Conservation (phyloP, 2,329 filamentous ascomycete species). For the Penicillium concentricum region DNA sequence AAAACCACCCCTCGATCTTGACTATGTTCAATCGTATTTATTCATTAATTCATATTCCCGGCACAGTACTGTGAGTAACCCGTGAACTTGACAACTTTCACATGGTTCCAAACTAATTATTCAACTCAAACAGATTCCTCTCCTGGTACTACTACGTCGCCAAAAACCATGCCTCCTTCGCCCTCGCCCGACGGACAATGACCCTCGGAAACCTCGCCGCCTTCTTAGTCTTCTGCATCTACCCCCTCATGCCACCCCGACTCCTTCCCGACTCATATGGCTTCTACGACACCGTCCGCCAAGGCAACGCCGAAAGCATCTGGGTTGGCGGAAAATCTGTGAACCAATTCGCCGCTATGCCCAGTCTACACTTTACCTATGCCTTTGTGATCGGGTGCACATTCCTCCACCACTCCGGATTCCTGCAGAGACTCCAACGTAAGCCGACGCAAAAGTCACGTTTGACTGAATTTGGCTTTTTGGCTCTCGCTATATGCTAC, state of each 20-base stretch:
- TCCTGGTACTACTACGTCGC: conserved; percentile 45
- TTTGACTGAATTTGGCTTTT: conserved; percentile 46
- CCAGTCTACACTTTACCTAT: conserved; percentile 58
- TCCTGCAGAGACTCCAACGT: conserved; percentile 46
- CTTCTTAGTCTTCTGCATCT: conserved; percentile 62
- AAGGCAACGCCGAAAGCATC: conserved; percentile 52
- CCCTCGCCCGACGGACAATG: conserved; percentile 59
- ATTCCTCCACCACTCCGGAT: conserved; percentile 53
- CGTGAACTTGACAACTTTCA: conserved; percentile 22
- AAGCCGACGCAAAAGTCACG: conserved; percentile 42
- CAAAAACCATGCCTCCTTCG: conserved; percentile 47
- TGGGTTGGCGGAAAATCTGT: conserved; percentile 58
- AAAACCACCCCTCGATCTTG: conserved; percentile 42
- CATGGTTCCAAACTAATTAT: background rate
- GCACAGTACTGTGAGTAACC: conserved; percentile 49
- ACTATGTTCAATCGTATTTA: conserved; percentile 52
- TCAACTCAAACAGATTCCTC: conserved; percentile 31
- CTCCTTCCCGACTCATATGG: conserved; percentile 60
- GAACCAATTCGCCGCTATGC: conserved; percentile 60
- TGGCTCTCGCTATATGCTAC: conserved; percentile 50
- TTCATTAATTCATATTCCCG: conserved; percentile 52
- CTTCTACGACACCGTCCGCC: conserved; percentile 63
- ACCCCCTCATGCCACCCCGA: conserved; percentile 64
- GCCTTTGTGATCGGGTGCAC: conserved; percentile 56
- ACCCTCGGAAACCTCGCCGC: conserved; percentile 62